Conservation (phyloP, 2,329 filamentous ascomycete genomes). For the Rutstroemia sp. region DNA sequence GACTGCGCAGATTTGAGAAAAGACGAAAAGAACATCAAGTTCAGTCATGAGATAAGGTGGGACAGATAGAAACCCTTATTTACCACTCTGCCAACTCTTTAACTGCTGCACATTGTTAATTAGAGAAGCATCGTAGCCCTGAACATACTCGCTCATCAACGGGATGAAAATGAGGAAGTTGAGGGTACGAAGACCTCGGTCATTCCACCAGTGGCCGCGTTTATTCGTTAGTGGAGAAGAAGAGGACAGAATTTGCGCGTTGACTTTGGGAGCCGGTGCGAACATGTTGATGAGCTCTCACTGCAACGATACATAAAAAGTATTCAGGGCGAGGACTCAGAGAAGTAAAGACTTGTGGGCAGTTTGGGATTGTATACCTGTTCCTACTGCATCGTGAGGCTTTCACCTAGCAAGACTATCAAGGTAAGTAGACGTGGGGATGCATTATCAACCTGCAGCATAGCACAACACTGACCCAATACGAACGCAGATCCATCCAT, state of each 20-base stretch:
- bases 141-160: constrained; percentile 19
- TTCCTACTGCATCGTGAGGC: no score
- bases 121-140: constrained; percentile 14
- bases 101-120: constrained; percentile 19
- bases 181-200: constrained; percentile 10
- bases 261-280: background rate
- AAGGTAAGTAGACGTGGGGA: no score
- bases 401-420: no score
- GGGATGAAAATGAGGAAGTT: constrained; percentile 18
- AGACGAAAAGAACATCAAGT: background rate
- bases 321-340: no score
- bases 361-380: no score
- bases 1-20: background rate
- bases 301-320: no score
- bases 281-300: background rate
- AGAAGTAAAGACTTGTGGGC: no score
- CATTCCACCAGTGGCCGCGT: constrained; percentile 14
- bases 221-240: constrained; percentile 14
- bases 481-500: no score
- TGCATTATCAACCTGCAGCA: no score
- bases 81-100: constrained; percentile 13
- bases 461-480: no score
- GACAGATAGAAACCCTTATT: background rate
- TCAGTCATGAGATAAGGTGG: background rate
- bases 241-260: background rate